A percentile compares a stretch with the other conserved stretches of the same genome.
Conservation (phyloP, 1,284 basidiomycete species). For the Fomitopsis schrenkii region DNA sequence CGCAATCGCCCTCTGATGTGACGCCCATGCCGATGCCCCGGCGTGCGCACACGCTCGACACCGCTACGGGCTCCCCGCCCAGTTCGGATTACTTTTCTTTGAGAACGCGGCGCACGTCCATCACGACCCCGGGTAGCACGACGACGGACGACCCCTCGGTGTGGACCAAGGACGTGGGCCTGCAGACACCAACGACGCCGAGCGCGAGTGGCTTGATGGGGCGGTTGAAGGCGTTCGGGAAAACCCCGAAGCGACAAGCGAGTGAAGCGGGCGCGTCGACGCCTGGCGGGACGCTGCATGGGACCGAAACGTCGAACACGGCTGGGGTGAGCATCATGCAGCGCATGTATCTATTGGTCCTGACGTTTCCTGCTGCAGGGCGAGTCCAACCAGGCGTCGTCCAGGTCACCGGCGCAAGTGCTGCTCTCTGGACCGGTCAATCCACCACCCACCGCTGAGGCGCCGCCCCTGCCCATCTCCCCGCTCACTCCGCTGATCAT, state of each 20-base stretch:
- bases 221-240: slow-evolving; percentile 72
- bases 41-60: slow-evolving; percentile 12
- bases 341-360: no score
- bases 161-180: slow-evolving; percentile 37
- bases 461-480: slow-evolving; percentile 65
- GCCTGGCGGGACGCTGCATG: slow-evolving; percentile 10
- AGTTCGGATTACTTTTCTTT: slow-evolving; percentile 49
- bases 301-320: slow-evolving; percentile 19
- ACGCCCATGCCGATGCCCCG: slow-evolving; percentile 30
- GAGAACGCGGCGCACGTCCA: slow-evolving; percentile 40
- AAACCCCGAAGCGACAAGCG: slow-evolving; percentile 46
- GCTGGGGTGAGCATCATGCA: slow-evolving; percentile 27
- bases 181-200: slow-evolving; percentile 51
- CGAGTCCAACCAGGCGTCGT: slow-evolving; percentile 7
- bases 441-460: slow-evolving; percentile 71
- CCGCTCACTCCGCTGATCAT: slow-evolving; percentile 71
- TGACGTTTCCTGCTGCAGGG: slow-evolving; percentile 7
- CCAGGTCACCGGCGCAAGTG: slow-evolving; percentile 52
- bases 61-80: slow-evolving; percentile 8
- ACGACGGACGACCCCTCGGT: slow-evolving; percentile 52
- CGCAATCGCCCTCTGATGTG: slow-evolving; percentile 30
- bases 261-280: slow-evolving; percentile 30
- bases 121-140: slow-evolving; percentile 26
- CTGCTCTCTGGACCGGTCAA: slow-evolving; percentile 67
- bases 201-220: slow-evolving; percentile 68